phyloP scores from a whole-genome alignment of 805 yeast genomes.

The Schizosaccharomyces lindneri region DNA sequence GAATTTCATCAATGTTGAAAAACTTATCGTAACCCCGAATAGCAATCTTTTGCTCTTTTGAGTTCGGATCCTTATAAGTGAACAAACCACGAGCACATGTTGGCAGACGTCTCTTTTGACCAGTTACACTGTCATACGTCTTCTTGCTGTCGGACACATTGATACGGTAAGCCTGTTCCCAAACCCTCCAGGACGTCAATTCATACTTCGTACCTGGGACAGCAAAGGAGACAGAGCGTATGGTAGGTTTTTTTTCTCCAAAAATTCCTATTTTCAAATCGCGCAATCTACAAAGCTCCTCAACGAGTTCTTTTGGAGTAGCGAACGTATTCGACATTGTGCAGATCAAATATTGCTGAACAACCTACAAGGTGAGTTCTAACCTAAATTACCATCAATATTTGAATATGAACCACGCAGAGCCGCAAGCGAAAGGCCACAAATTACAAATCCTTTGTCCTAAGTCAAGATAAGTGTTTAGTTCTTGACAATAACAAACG shows the following conservation, averaged over 20 bases:
- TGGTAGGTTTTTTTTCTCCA: neutral
- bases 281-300: neutral
- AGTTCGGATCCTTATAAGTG: constrained; percentile 14
- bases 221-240: neutral
- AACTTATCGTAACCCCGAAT: constrained; percentile 87
- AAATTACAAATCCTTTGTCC: too few relatives aligned
- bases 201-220: neutral
- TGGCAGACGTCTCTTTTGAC: constrained; percentile 23
- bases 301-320: neutral
- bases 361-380: too few relatives aligned
- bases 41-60: constrained; percentile 22
- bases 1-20: constrained; percentile 52
- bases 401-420: too few relatives aligned
- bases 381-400: too few relatives aligned
- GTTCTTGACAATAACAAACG: too few relatives aligned
- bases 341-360: too few relatives aligned
- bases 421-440: too few relatives aligned
- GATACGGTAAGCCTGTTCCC: neutral
- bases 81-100: constrained; percentile 67
- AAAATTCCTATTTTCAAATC: neutral
- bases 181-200: neutral
- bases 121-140: neutral
- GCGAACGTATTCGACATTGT: neutral
- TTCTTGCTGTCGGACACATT: neutral
- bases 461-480: too few relatives aligned